These are phyloP conservation scores for Lachancea sp. DNA, from an alignment of 805 yeast species.

Conservation along the genomic window DNA sequence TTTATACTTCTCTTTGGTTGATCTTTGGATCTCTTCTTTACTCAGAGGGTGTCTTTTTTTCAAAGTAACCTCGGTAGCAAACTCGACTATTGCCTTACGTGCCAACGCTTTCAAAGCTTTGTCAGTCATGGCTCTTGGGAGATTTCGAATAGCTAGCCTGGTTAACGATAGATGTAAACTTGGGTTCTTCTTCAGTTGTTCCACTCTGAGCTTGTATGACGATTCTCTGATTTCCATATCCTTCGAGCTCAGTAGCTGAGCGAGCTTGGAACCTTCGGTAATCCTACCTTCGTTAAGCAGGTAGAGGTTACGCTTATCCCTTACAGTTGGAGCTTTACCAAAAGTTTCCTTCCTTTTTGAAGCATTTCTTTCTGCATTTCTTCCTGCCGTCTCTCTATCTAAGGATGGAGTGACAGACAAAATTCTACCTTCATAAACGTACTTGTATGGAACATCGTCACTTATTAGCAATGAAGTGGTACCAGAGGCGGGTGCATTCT, in stretches of 20 bases:
- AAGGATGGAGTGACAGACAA: slow-evolving; percentile 80
- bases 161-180: slow-evolving; percentile 88
- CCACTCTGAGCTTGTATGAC: slow-evolving; percentile 77
- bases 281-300: slow-evolving; percentile 92
- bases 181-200: slow-evolving; percentile 87
- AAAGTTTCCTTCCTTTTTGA: slow-evolving; percentile 63
- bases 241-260: slow-evolving; percentile 54
- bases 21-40: slow-evolving; percentile 81
- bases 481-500: slow-evolving; percentile 70
- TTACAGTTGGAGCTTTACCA: slow-evolving; percentile 75
- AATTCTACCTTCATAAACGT: slow-evolving; percentile 89
- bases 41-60: slow-evolving; percentile 74
- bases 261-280: slow-evolving; percentile 70
- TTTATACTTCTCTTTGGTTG: slow-evolving; percentile 57
- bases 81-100: slow-evolving; percentile 88
- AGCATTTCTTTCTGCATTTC: slow-evolving; percentile 66
- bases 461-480: slow-evolving; percentile 66
- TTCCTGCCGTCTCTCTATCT: slow-evolving; percentile 74
- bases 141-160: slow-evolving; percentile 86
- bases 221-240: slow-evolving; percentile 87
- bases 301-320: slow-evolving; percentile 79
- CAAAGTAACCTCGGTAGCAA: slow-evolving; percentile 81
- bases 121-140: slow-evolving; percentile 87
- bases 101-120: slow-evolving; percentile 87
- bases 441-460: slow-evolving; percentile 84